These are phyloP conservation scores for Multifurca ochricompacta DNA, from an alignment of 768 basidiomycete genomes.

Conservation along the genomic window DNA sequence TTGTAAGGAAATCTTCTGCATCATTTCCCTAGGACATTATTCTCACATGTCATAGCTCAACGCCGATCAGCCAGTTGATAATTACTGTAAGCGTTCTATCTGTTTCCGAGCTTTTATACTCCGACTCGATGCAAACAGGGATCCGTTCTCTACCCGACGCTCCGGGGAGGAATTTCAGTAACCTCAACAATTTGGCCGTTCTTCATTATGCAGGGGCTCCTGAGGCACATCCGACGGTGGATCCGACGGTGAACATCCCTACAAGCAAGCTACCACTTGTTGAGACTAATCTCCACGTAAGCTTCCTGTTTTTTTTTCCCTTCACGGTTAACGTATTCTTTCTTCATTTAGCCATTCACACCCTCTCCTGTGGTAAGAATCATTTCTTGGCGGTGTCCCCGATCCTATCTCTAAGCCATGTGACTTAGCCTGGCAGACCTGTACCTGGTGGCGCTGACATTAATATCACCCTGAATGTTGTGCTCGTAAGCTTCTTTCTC, in stretches of 20 bases:
- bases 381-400: neutral
- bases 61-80: slow-evolving; percentile 34
- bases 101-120: neutral
- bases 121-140: slow-evolving; percentile 3
- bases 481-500: neutral
- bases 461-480: neutral
- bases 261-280: slow-evolving; percentile 11
- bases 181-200: slow-evolving; percentile 33
- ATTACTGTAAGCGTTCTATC: slow-evolving; percentile 34
- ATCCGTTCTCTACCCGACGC: slow-evolving; percentile 22
- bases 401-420: neutral
- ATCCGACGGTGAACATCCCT: slow-evolving; percentile 9
- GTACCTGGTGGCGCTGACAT: neutral
- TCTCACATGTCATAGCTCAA: slow-evolving; percentile 24
- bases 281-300: slow-evolving; percentile 20
- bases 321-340: neutral
- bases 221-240: slow-evolving; percentile 25
- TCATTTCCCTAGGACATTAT: neutral
- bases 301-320: neutral
- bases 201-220: slow-evolving; percentile 33
- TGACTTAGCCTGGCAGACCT: neutral
- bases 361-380: neutral
- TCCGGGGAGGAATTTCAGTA: slow-evolving; percentile 25
- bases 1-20: slow-evolving; percentile 21
- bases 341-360: neutral